These are phyloP conservation scores for Crithidia sp. DNA, from an alignment of 208 protist genomes.

Conservation along the genomic window DNA sequence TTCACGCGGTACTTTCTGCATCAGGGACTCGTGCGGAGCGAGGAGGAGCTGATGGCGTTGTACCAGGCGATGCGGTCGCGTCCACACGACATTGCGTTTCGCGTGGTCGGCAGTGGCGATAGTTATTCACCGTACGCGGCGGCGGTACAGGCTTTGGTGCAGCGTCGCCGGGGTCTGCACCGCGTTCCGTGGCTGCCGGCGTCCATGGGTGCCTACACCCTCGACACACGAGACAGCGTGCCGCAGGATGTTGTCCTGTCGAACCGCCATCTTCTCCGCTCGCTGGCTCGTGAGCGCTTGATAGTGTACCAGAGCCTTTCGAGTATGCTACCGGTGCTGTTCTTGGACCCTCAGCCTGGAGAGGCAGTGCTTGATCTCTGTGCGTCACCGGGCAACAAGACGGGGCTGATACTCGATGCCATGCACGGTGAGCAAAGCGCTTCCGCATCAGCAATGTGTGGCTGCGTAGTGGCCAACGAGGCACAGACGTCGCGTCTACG, in stretches of 20 bases:
- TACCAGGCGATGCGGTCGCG: conserved; percentile 68
- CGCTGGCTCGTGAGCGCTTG: conserved; percentile 63
- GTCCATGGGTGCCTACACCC: conserved; percentile 58
- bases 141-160: conserved; percentile 40
- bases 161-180: conserved; percentile 42
- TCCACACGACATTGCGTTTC: conserved; percentile 51
- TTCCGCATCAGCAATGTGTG: conserved; percentile 2
- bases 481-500: conserved; percentile 34
- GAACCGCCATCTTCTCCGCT: conserved; percentile 62
- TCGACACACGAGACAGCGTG: conserved; percentile 43
- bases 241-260: conserved; percentile 44
- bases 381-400: conserved; percentile 87
- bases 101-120: conserved; percentile 35
- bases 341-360: conserved; percentile 64
- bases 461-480: conserved; percentile 81
- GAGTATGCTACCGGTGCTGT: conserved; percentile 79
- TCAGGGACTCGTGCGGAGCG: conserved; percentile 68
- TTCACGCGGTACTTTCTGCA: conserved; percentile 83
- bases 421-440: conserved; percentile 22
- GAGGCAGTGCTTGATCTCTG: conserved; percentile 86
- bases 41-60: conserved; percentile 69
- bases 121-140: conserved; percentile 20
- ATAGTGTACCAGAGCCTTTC: conserved; percentile 73
- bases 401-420: conserved; percentile 63
- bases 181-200: conserved; percentile 65